A percentile compares a stretch with the other conserved stretches of the same genome.
Conservation (phyloP, 352 stramenopile species). For the Phytophthora hibernalis region DNA sequence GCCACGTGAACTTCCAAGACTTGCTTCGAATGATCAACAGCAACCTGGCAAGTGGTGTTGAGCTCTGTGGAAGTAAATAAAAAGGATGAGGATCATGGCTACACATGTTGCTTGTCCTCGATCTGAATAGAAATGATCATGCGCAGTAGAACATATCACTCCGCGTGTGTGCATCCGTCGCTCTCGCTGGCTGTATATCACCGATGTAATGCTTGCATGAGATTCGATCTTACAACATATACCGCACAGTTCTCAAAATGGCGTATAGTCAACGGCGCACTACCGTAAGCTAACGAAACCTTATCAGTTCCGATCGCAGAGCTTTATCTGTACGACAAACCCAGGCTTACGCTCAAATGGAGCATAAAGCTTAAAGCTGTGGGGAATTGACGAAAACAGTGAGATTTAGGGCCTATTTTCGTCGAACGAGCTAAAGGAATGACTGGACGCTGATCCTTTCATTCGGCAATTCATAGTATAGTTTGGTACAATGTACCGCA, state of each 20-base stretch:
- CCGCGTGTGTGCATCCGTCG: no score
- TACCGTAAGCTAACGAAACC: slow-evolving; percentile 34
- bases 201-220: no score
- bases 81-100: no score
- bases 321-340: slow-evolving; percentile 65
- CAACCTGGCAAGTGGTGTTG: neutral
- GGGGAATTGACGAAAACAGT: slow-evolving; percentile 22
- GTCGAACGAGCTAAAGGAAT: slow-evolving; percentile 62
- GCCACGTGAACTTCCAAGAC: slow-evolving; percentile 2
- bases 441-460: slow-evolving; percentile 51
- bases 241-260: no score
- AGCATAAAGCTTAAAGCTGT: slow-evolving; percentile 49
- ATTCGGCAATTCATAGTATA: no score
- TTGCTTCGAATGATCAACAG: slow-evolving; percentile 1
- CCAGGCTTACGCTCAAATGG: slow-evolving; percentile 73
- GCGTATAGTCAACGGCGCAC: no score
- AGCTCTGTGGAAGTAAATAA: neutral
- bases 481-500: no score
- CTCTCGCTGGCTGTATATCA: no score
- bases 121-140: no score
- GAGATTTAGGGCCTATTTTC: slow-evolving; percentile 56
- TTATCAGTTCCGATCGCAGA: slow-evolving; percentile 76
- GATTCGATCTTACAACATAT: no score
- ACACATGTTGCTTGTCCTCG: no score
- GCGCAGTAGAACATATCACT: no score